These are phyloP conservation scores for Kwoniella pini DNA, from an alignment of 768 basidiomycete species.

Conservation along the genomic window DNA sequence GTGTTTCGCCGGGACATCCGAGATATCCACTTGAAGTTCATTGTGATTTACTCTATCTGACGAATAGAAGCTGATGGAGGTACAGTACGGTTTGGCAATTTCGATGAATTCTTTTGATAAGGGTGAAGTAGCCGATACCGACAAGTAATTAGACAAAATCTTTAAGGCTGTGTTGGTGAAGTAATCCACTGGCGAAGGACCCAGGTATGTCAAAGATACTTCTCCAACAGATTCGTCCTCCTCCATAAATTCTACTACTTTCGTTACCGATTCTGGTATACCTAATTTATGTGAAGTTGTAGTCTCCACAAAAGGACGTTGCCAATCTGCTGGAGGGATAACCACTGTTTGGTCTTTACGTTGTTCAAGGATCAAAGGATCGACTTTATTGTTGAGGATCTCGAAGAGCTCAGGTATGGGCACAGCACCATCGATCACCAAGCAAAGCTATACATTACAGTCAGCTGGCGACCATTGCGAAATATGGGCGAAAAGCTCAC, in stretches of 20 bases:
- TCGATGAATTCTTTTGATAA: constrained; percentile 83
- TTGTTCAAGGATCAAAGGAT: constrained; percentile 76
- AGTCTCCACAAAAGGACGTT: constrained; percentile 90
- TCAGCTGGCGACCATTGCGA: background rate
- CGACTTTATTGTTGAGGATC: constrained; percentile 78
- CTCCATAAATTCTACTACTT: constrained; percentile 89
- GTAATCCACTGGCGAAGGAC: constrained; percentile 59
- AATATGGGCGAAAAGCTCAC: constrained; percentile 22
- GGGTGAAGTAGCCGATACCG: constrained; percentile 61
- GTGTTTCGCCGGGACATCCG: constrained; percentile 78
- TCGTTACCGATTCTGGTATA: constrained; percentile 59
- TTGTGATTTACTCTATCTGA: constrained; percentile 70
- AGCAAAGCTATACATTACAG: constrained; percentile 56
- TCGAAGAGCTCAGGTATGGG: constrained; percentile 73
- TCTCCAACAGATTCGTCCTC: constrained; percentile 89
- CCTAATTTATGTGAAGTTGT: constrained; percentile 61
- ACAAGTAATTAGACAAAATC: constrained; percentile 81
- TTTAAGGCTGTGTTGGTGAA: constrained; percentile 68
- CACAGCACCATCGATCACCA: constrained; percentile 85
- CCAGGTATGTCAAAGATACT: constrained; percentile 72
- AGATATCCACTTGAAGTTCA: constrained; percentile 74
- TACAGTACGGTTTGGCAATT: constrained; percentile 80
- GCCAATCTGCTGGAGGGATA: constrained; percentile 73
- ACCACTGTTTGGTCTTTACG: constrained; percentile 55
- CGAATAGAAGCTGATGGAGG: constrained; percentile 76